These are phyloP conservation scores for Schwanniomyces sp. DNA, from an alignment of 805 yeast genomes.

Conservation along the genomic window DNA sequence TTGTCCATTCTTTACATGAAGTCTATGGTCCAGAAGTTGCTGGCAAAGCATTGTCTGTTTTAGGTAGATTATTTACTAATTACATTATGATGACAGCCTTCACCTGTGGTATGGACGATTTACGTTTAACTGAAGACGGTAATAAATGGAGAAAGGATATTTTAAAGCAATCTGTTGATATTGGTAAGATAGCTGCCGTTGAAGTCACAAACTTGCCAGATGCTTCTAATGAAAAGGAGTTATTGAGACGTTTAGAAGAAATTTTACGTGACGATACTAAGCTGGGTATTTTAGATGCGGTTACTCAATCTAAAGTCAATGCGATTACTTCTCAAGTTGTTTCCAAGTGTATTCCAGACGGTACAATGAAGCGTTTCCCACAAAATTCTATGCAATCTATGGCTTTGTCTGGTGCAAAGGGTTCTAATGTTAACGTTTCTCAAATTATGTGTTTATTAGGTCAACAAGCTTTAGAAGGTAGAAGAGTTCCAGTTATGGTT, in stretches of 20 bases:
- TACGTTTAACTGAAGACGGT: constrained; percentile 88
- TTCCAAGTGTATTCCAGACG: constrained; percentile 89
- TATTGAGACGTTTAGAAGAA: constrained; percentile 87
- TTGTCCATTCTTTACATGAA: constrained; percentile 94
- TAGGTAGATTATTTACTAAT: constrained; percentile 93
- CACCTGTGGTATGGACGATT: constrained; percentile 99
- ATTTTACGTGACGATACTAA: constrained; percentile 91
- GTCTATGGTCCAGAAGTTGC: constrained; percentile 91
- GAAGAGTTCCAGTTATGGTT: constrained; percentile 99
- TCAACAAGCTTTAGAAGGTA: constrained; percentile 98
- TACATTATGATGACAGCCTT: constrained; percentile 90
- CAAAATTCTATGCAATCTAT: constrained; percentile 96
- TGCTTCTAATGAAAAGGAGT: constrained; percentile 64
- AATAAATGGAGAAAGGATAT: constrained; percentile 86
- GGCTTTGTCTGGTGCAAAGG: constrained; percentile 99
- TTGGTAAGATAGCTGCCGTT: constrained; percentile 88
- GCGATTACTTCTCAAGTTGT: constrained; percentile 93
- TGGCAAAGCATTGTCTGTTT: constrained; percentile 85
- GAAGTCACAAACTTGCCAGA: constrained; percentile 85
- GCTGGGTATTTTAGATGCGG: constrained; percentile 92
- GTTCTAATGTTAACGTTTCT: constrained; percentile 96
- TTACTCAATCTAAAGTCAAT: constrained; percentile 90
- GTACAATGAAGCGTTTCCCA: constrained; percentile 95
- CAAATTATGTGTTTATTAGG: constrained; percentile 99
- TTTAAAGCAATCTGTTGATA: constrained; percentile 70